phyloP scores from a whole-genome alignment of 2,329 filamentous ascomycete species.

The Monosporascus ibericus region DNA sequence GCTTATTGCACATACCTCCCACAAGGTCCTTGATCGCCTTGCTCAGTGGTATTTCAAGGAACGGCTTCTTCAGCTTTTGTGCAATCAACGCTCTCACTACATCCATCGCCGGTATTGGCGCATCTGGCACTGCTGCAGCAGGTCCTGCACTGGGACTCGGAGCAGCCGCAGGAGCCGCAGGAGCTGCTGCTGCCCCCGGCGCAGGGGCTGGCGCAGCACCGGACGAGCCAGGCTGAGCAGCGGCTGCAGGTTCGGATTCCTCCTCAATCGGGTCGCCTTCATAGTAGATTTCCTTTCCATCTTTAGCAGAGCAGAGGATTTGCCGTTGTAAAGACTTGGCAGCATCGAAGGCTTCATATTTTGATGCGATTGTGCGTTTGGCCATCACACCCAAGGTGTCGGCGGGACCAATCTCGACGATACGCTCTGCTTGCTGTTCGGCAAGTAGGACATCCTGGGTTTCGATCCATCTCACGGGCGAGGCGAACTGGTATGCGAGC shows the following conservation, averaged over 20 bases:
- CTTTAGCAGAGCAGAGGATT: constrained; percentile 99
- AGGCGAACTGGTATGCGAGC: constrained; percentile 97
- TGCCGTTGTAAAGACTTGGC: constrained; percentile 94
- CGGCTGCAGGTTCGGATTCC: constrained; percentile 61
- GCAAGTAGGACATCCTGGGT: constrained; percentile 99
- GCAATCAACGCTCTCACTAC: constrained; percentile 85
- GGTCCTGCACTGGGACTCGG: constrained; percentile 72
- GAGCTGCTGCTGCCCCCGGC: constrained; percentile 46
- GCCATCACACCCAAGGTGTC: constrained; percentile 98
- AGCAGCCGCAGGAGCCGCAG: constrained; percentile 45
- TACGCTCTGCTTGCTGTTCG: constrained; percentile 91
- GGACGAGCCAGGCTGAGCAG: constrained; percentile 33
- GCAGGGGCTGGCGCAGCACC: constrained; percentile 39
- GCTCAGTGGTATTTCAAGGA: constrained; percentile 81
- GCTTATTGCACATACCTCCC: constrained; percentile 61
- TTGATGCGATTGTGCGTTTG: constrained; percentile 87
- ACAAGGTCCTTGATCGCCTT: constrained; percentile 99
- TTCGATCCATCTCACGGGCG: constrained; percentile 98
- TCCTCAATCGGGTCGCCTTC: constrained; percentile 94
- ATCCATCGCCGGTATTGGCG: constrained; percentile 81
- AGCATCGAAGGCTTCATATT: constrained; percentile 98
- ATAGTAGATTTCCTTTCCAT: constrained; percentile 99
- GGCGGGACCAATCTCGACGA: constrained; percentile 94
- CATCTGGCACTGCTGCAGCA: constrained; percentile 79
- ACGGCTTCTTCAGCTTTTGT: constrained; percentile 94